phyloP scores from a whole-genome alignment of 495 filamentous ascomycete genomes.

The Xylaria grammica region DNA sequence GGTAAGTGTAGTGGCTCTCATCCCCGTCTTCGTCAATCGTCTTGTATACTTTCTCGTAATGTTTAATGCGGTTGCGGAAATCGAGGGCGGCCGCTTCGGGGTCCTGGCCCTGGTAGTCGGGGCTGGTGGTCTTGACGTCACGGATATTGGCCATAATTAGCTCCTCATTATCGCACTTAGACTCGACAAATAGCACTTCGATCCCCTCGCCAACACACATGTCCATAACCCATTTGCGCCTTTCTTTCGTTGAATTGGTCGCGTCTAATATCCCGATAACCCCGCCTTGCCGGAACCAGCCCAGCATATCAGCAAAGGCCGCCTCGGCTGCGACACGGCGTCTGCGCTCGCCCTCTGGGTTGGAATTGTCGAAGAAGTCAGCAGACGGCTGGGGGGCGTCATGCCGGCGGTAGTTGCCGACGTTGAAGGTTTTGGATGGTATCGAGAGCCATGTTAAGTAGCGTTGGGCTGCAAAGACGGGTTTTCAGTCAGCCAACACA shows the following conservation, averaged over 20 bases:
- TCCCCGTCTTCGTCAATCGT: constrained; percentile 78
- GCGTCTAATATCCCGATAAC: constrained; percentile 92
- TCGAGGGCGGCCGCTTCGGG: constrained; percentile 87
- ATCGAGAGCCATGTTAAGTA: constrained; percentile 97
- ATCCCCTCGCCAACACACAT: constrained; percentile 72
- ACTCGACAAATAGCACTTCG: constrained; percentile 94
- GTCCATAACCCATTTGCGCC: constrained; percentile 91
- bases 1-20: constrained; percentile 85
- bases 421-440: constrained; percentile 91
- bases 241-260: constrained; percentile 87
- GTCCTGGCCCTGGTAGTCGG: constrained; percentile 93
- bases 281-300: constrained; percentile 81
- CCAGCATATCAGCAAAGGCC: constrained; percentile 87
- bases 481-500: constrained; percentile 5
- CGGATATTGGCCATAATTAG: constrained; percentile 96
- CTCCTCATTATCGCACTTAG: constrained; percentile 91
- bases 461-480: constrained; percentile 71
- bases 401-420: constrained; percentile 88
- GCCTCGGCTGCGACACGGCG: constrained; percentile 86
- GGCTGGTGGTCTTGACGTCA: constrained; percentile 95
- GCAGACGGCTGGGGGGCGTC: constrained; percentile 85
- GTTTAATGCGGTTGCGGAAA: constrained; percentile 91
- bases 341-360: constrained; percentile 87
- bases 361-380: constrained; percentile 89
- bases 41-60: constrained; percentile 96